phyloP scores from a whole-genome alignment of 331 rosid genomes.

The Prunus yedoensis region DNA sequence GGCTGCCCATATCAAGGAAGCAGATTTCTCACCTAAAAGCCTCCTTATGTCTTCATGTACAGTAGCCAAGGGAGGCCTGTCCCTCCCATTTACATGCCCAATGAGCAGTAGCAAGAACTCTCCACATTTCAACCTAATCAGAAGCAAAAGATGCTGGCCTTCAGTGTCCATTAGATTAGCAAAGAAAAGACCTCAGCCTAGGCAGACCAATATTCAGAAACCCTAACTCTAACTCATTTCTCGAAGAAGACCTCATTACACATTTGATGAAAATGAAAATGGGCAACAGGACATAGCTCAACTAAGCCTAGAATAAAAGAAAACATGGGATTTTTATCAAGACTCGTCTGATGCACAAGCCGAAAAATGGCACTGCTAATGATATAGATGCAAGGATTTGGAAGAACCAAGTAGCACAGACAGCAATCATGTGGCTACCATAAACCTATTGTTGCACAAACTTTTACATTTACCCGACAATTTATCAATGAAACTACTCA shows the following conservation, averaged over 20 bases:
- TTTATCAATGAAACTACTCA: background rate
- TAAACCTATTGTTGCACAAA: background rate
- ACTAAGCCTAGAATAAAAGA: background rate
- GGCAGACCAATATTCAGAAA: background rate
- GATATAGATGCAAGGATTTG: background rate
- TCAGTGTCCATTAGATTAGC: background rate
- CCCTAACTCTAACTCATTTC: background rate
- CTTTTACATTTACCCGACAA: background rate
- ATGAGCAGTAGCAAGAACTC: conserved; percentile 80
- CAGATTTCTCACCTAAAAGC: conserved; percentile 86
- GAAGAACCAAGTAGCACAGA: background rate
- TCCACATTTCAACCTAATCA: conserved; percentile 86
- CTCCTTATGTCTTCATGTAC: conserved; percentile 76
- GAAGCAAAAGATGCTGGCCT: conserved; percentile 14
- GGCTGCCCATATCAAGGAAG: conserved; percentile 97
- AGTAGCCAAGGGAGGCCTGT: conserved; percentile 67
- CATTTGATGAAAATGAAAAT: background rate
- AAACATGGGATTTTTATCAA: background rate
- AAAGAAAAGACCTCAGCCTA: background rate
- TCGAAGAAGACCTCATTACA: background rate
- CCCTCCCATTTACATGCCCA: conserved; percentile 93
- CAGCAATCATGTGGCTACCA: background rate
- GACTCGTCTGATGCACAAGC: background rate
- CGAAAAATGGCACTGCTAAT: background rate
- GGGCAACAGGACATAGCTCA: background rate